phyloP scores from a whole-genome alignment of 2,329 filamentous ascomycete genomes.

The Aureobasidium sp. region DNA sequence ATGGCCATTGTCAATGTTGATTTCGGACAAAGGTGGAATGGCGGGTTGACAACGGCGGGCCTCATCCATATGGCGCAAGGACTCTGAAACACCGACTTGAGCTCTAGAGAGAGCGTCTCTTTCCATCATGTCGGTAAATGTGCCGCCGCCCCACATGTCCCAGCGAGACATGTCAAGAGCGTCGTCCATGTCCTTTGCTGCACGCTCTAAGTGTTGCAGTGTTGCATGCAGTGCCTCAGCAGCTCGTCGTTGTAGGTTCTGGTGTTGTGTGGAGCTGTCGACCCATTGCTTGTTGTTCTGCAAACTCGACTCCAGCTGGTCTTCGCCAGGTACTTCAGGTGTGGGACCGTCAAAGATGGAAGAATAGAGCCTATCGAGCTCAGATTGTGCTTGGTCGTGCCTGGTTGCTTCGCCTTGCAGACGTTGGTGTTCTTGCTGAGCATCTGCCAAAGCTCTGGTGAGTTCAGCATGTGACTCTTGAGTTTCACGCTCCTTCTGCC shows the following conservation, averaged over 20 bases:
- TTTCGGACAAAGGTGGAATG: slow-evolving; percentile 15
- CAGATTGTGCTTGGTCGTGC: slow-evolving; percentile 35
- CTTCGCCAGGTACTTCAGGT: slow-evolving; percentile 45
- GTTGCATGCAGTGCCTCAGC: slow-evolving; percentile 28
- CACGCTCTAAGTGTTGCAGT: slow-evolving; percentile 26
- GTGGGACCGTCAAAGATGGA: slow-evolving; percentile 47
- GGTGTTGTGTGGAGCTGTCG: slow-evolving; percentile 18
- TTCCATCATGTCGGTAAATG: slow-evolving; percentile 46
- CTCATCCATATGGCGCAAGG: slow-evolving; percentile 22
- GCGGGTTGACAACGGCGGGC: slow-evolving; percentile 19
- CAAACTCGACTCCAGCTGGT: slow-evolving; percentile 32
- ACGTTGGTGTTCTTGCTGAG: slow-evolving; percentile 26
- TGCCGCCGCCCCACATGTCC: slow-evolving; percentile 46
- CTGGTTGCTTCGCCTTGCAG: slow-evolving; percentile 29
- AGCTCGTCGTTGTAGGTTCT: slow-evolving; percentile 37
- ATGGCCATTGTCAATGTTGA: slow-evolving; percentile 23
- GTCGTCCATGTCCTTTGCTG: slow-evolving; percentile 33
- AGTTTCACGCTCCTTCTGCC: slow-evolving; percentile 41
- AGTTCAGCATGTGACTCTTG: slow-evolving; percentile 36
- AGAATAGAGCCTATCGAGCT: slow-evolving; percentile 46
- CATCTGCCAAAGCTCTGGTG: slow-evolving; percentile 32
- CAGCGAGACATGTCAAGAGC: slow-evolving; percentile 34
- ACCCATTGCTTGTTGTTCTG: slow-evolving; percentile 10
- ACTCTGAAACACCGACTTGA: slow-evolving; percentile 35
- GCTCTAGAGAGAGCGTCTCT: slow-evolving; percentile 42